phyloP scores from a whole-genome alignment of 768 basidiomycete species.

The Lyophyllum atratum region DNA sequence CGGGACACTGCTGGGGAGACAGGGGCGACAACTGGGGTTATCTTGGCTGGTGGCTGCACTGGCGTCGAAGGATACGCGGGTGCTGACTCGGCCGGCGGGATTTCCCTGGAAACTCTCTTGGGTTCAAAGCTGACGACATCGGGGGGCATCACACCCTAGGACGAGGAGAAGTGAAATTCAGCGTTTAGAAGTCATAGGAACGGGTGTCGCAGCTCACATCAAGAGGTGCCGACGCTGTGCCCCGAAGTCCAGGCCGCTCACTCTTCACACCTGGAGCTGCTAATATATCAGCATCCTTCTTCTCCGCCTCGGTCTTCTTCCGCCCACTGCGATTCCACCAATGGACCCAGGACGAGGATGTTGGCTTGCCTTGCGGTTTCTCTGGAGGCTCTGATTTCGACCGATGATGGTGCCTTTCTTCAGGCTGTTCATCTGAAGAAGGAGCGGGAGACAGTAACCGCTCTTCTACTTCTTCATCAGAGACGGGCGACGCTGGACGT shows the following conservation, averaged over 20 bases:
- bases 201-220: constrained; percentile 11
- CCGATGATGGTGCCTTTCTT: constrained; percentile 27
- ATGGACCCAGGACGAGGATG: constrained; percentile 73
- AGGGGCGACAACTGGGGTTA: constrained; percentile 8
- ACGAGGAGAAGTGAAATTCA: neutral
- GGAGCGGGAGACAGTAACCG: constrained; percentile 25
- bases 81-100: constrained; percentile 33
- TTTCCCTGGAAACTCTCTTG: constrained; percentile 15
- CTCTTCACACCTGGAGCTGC: neutral
- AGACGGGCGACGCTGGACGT: constrained; percentile 36
- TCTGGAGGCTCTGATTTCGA: constrained; percentile 45
- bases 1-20: constrained; percentile 25
- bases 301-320: constrained; percentile 23
- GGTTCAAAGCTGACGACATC: constrained; percentile 1
- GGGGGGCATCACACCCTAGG: neutral
- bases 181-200: too few species aligned
- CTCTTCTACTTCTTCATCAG: constrained; percentile 32
- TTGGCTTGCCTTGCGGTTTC: constrained; percentile 37
- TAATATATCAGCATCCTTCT: constrained; percentile 5
- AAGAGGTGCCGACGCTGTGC: constrained; percentile 27
- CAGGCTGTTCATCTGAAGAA: constrained; percentile 18
- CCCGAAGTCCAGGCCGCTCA: constrained; percentile 21
- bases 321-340: constrained; percentile 79
- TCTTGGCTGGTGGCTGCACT: constrained; percentile 30
- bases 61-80: constrained; percentile 51